A percentile compares a stretch with the other conserved stretches of the same genome.
phyloP scores from a whole-genome alignment of 805 yeast species.

The Cyberlindnera nakhonratchasimensis region DNA sequence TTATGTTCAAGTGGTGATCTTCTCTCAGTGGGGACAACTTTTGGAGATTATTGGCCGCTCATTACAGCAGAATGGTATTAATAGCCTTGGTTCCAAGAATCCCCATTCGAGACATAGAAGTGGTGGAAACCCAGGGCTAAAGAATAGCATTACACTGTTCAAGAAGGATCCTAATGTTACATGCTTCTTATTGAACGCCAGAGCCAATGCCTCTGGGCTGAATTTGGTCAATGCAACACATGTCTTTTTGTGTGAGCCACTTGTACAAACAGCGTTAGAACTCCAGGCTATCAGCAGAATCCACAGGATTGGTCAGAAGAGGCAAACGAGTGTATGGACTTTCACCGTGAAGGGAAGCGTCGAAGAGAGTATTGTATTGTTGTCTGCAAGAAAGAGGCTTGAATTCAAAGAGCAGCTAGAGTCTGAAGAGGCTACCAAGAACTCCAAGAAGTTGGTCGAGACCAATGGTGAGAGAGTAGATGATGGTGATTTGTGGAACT shows the following conservation, averaged over 20 bases:
- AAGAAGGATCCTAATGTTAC: constrained; percentile 61
- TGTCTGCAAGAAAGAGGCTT: constrained; percentile 60
- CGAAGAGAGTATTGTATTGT: constrained; percentile 79
- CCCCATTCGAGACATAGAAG: not conserved
- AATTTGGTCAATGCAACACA: constrained; percentile 91
- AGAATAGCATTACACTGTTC: constrained; percentile 51
- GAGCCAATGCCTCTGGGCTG: constrained; percentile 85
- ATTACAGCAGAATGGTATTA: constrained; percentile 53
- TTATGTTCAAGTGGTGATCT: constrained; percentile 68
- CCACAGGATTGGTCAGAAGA: constrained; percentile 86
- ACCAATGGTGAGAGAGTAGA: constrained; percentile 56
- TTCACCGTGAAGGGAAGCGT: constrained; percentile 80
- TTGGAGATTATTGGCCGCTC: constrained; percentile 65
- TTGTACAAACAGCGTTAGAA: constrained; percentile 83
- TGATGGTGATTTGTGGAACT: constrained; percentile 57
- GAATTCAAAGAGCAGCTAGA: constrained; percentile 39
- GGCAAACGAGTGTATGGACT: constrained; percentile 87
- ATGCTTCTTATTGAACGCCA: constrained; percentile 81
- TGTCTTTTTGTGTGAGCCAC: constrained; percentile 88
- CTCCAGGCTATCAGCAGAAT: constrained; percentile 89
- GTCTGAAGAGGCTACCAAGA: constrained; percentile 51
- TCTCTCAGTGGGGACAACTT: constrained; percentile 86
- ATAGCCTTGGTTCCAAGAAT: constrained; percentile 49
- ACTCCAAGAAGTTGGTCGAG: constrained; percentile 46
- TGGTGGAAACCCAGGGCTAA: constrained; percentile 1